These are phyloP conservation scores for Tolypocladium nubicola DNA, from an alignment of 2,329 filamentous ascomycete species.

Conservation along the genomic window DNA sequence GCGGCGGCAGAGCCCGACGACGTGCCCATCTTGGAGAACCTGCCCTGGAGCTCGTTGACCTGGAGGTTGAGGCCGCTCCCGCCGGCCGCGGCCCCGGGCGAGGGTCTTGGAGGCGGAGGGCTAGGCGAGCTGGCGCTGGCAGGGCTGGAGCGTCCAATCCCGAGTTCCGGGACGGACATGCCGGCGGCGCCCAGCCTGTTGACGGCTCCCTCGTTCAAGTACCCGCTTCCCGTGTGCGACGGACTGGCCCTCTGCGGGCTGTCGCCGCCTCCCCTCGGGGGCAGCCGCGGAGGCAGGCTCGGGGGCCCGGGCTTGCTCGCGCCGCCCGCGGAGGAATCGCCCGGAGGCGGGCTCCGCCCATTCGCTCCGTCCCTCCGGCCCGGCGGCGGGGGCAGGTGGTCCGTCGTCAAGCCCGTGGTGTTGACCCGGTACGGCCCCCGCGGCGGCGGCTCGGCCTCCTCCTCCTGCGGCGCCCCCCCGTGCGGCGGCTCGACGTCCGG, in stretches of 20 bases:
- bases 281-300: constrained; percentile 44
- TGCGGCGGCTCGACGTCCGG: constrained; percentile 7
- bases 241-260: neutral
- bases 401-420: constrained; percentile 60
- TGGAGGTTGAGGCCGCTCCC: constrained; percentile 22
- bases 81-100: constrained; percentile 9
- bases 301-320: constrained; percentile 28
- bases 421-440: constrained; percentile 58
- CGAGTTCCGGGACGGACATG: constrained; percentile 66
- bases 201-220: constrained; percentile 46
- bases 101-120: constrained; percentile 14
- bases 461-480: constrained; percentile 2
- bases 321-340: constrained; percentile 12
- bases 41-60: constrained; percentile 56
- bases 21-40: constrained; percentile 47
- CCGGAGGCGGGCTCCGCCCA: constrained; percentile 17
- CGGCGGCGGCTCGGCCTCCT: constrained; percentile 29
- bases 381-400: constrained; percentile 62
- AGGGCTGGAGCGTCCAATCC: constrained; percentile 45
- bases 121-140: constrained; percentile 15
- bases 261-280: constrained; percentile 4
- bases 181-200: constrained; percentile 61
- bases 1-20: constrained; percentile 12
- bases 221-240: constrained; percentile 7
- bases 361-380: constrained; percentile 34